phyloP scores from a whole-genome alignment of 805 yeast genomes.

The Ogataea populi-albae region DNA sequence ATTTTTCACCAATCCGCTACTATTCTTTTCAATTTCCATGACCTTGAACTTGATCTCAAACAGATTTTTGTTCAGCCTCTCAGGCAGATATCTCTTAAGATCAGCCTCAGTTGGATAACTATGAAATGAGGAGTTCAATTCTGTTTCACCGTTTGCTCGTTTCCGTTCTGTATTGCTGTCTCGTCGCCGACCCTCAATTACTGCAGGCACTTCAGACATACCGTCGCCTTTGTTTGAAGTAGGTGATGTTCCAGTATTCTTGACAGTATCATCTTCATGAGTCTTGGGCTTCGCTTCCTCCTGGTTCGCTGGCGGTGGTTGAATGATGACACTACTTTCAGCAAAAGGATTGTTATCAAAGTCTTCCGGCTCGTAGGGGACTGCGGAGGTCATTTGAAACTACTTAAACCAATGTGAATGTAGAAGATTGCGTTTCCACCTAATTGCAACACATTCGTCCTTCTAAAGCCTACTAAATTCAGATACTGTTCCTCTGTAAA shows the following conservation, averaged over 20 bases:
- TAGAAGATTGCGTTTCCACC: too few species aligned
- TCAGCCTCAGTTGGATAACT: slow-evolving; percentile 38
- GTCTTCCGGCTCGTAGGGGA: slow-evolving; percentile 46
- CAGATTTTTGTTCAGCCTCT: slow-evolving; percentile 39
- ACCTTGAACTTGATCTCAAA: slow-evolving; percentile 53
- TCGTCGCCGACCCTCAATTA: too few species aligned
- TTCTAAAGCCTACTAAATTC: too few species aligned
- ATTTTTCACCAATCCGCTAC: slow-evolving; percentile 57
- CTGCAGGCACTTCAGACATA: too few species aligned
- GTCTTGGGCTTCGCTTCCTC: not conserved
- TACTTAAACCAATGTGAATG: too few species aligned
- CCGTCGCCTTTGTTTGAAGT: too few species aligned
- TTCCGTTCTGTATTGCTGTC: too few species aligned
- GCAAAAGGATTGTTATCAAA: slow-evolving; percentile 63
- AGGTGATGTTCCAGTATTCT: too few species aligned
- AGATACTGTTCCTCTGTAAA: too few species aligned
- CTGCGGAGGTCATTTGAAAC: slow-evolving; percentile 36
- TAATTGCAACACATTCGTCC: too few species aligned
- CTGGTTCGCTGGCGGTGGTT: slow-evolving; percentile 7
- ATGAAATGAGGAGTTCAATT: slow-evolving; percentile 23
- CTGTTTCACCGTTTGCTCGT: slow-evolving; percentile 31
- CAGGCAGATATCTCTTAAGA: slow-evolving; percentile 47
- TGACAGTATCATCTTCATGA: not conserved
- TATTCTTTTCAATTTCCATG: slow-evolving; percentile 66
- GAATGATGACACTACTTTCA: slow-evolving; percentile 35